A percentile compares a stretch with the other conserved stretches of the same genome.
Conservation (phyloP, 345 rosid genomes). For the Ceriops tagal region DNA sequence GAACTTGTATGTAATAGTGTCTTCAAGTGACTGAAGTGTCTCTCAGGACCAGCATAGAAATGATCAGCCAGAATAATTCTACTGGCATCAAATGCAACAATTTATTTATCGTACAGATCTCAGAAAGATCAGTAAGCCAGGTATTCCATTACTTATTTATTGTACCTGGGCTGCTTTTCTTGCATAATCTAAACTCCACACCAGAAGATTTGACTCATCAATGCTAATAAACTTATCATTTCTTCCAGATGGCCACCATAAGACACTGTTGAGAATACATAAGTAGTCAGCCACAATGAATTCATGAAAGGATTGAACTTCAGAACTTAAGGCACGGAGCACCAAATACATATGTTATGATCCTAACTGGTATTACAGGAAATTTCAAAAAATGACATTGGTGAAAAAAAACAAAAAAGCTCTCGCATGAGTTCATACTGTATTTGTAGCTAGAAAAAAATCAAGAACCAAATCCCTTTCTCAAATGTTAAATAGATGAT, state of each 20-base stretch:
- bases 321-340: not conserved
- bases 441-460: too few species aligned
- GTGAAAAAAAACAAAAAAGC: not conserved
- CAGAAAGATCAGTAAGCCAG: not conserved
- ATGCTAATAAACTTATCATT: conserved; percentile 82
- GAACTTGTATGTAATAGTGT: not conserved
- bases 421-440: not conserved
- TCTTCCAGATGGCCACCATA: conserved; percentile 90
- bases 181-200: conserved; percentile 80
- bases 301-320: not conserved
- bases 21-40: not conserved
- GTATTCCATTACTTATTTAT: not conserved
- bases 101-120: not conserved
- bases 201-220: conserved; percentile 64
- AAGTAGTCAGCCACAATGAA: not conserved
- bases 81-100: not conserved
- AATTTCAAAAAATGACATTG: not conserved
- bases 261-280: conserved; percentile 37
- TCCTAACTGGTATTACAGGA: not conserved
- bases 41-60: not conserved
- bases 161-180: conserved; percentile 73
- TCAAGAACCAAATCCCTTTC: not conserved
- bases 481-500: not conserved
- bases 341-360: not conserved
- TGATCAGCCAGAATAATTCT: too few species aligned